These are phyloP conservation scores for Mortierella polycephala DNA, from an alignment of 371 early-diverging fungal species.

Conservation along the genomic window DNA sequence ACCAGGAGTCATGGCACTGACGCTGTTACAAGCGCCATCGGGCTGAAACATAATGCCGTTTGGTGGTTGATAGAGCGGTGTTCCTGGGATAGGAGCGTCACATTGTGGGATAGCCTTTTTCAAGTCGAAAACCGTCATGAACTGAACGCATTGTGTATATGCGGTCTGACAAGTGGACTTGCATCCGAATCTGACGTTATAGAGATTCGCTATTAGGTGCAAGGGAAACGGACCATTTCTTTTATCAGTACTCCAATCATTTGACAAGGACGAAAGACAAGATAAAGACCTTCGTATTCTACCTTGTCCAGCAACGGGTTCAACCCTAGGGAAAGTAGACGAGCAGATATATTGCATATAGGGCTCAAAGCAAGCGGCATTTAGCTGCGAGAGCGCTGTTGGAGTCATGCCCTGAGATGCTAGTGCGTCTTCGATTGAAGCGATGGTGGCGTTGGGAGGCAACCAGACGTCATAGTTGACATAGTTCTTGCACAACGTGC, in stretches of 20 bases:
- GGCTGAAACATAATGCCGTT: conserved; percentile 52
- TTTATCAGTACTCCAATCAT: too few relatives aligned
- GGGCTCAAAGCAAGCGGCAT: conserved; percentile 21
- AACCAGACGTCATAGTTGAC: conserved; percentile 45
- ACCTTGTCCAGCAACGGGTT: background rate
- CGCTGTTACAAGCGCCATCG: conserved; percentile 48
- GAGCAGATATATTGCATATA: conserved; percentile 37
- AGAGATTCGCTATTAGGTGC: conserved; percentile 13
- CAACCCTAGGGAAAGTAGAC: conserved; percentile 27
- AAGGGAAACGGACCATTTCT: too few relatives aligned
- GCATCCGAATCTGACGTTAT: conserved; percentile 57
- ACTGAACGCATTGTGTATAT: conserved; percentile 40
- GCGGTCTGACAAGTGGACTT: conserved; percentile 60
- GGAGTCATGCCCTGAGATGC: background rate
- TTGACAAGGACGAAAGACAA: too few relatives aligned
- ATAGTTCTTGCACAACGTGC: conserved; percentile 34
- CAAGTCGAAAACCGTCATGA: conserved; percentile 21
- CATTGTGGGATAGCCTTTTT: conserved; percentile 61
- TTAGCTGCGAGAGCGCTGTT: conserved; percentile 4
- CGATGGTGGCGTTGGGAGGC: conserved; percentile 27
- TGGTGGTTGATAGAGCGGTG: conserved; percentile 29
- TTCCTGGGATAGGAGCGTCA: conserved; percentile 33
- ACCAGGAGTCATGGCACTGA: background rate
- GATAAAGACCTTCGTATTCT: too few relatives aligned
- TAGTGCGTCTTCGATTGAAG: conserved; percentile 14